A percentile compares a stretch with the other conserved stretches of the same genome.
These are phyloP conservation scores for Tilletia horrida DNA, from an alignment of 1,284 basidiomycete genomes.

Conservation along the genomic window DNA sequence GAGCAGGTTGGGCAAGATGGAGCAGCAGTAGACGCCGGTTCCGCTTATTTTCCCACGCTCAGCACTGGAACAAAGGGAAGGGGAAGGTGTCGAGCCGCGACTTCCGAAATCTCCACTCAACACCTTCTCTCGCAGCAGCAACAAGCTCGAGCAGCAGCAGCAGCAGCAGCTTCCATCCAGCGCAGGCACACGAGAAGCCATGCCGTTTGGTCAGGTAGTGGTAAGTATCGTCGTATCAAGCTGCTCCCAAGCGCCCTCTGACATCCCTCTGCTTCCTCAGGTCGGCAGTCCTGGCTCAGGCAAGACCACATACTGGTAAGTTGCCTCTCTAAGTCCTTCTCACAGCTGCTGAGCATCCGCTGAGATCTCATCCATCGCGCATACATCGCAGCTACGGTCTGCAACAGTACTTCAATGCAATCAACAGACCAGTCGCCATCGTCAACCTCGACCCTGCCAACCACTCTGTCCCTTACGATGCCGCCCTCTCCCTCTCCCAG, in stretches of 20 bases:
- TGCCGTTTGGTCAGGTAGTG: constrained; percentile 43
- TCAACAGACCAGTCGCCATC: constrained; percentile 78
- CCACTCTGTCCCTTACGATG: constrained; percentile 82
- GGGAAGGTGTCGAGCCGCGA: neutral
- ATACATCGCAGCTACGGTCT: constrained; percentile 23
- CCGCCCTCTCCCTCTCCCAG: constrained; percentile 77
- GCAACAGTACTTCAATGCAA: constrained; percentile 71
- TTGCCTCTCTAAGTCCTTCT: neutral
- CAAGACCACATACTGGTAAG: constrained; percentile 49
- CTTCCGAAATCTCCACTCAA: neutral
- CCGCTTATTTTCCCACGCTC: too few relatives aligned
- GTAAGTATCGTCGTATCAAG: neutral
- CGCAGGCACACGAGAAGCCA: constrained; percentile 14
- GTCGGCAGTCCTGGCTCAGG: constrained; percentile 50
- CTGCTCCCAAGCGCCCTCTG: neutral
- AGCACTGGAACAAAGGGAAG: too few relatives aligned
- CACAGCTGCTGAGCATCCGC: too few relatives aligned
- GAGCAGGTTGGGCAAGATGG: too few relatives aligned
- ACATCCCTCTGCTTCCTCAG: neutral
- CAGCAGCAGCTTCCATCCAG: too few relatives aligned
- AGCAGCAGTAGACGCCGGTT: too few relatives aligned
- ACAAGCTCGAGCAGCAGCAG: neutral
- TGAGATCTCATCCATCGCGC: too few relatives aligned
- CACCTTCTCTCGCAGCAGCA: neutral
- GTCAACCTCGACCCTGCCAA: constrained; percentile 97